These are phyloP conservation scores for Kandelia obovata DNA, from an alignment of 345 rosid genomes.

Conservation along the genomic window DNA sequence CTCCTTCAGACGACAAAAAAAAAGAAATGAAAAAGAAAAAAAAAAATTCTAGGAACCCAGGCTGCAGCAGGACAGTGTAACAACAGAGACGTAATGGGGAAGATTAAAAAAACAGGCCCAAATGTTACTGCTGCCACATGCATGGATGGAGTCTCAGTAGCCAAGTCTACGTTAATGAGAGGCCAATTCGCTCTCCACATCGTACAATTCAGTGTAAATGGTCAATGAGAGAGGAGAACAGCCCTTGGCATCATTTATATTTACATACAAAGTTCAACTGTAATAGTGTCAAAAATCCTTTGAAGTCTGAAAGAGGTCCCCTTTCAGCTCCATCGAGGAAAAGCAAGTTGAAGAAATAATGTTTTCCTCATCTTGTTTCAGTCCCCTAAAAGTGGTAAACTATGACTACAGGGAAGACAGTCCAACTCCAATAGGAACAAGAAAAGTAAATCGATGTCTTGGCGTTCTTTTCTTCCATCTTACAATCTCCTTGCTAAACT, in stretches of 20 bases:
- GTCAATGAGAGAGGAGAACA: neutral
- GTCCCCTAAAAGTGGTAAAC: constrained; percentile 16
- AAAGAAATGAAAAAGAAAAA: no score
- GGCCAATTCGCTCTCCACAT: neutral
- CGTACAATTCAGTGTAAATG: neutral
- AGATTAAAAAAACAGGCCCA: no score
- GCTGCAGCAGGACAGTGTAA: no score
- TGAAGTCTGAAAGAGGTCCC: no score
- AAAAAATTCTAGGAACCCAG: no score
- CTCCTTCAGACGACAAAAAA: no score
- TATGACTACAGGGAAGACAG: constrained; percentile 6
- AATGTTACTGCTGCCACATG: no score
- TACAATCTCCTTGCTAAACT: no score
- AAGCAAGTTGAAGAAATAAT: constrained; percentile 1
- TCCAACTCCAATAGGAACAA: constrained; percentile 9
- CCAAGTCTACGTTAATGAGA: neutral
- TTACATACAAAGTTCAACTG: constrained; percentile 17
- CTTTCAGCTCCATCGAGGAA: neutral
- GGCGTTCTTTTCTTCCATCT: constrained; percentile 3
- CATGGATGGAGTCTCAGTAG: neutral
- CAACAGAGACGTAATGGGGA: no score
- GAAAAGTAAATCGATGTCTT: neutral
- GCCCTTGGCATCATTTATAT: constrained; percentile 3
- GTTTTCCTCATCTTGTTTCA: neutral
- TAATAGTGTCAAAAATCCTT: no score